Percentiles rank a stretch among this genome's conserved stretches.
These are phyloP conservation scores for Nitzschia sp. DNA, from an alignment of 108 stramenopile genomes.

Conservation along the genomic window DNA sequence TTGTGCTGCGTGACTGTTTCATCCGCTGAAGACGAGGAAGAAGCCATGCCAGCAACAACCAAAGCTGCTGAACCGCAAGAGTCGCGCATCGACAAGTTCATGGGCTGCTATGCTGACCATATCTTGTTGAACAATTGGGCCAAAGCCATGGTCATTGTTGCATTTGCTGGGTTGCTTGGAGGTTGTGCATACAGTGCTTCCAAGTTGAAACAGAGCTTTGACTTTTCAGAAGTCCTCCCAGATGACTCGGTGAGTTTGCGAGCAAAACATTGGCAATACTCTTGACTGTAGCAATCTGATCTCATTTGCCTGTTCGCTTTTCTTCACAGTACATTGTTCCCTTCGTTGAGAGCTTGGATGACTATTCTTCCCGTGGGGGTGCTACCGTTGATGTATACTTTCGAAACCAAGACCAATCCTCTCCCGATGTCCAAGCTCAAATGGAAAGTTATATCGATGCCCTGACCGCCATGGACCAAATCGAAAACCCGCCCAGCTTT, in stretches of 20 bases:
- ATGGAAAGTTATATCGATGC: constrained; percentile 30
- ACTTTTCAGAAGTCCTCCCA: constrained; percentile 30
- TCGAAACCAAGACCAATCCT: constrained; percentile 28
- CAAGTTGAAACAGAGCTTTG: constrained; percentile 8
- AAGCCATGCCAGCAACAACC: background rate
- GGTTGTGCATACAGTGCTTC: constrained; percentile 30
- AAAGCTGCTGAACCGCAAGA: background rate
- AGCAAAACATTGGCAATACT: background rate
- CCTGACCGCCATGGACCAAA: constrained; percentile 19
- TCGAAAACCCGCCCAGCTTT: constrained; percentile 10
- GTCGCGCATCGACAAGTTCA: constrained; percentile 14
- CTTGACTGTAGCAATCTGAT: background rate
- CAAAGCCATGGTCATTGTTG: constrained; percentile 28
- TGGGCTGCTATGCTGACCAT: constrained; percentile 22
- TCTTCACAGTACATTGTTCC: background rate
- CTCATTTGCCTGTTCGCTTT: no score
- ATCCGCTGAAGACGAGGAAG: constrained; percentile 4
- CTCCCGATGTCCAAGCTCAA: constrained; percentile 14
- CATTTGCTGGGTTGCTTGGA: constrained; percentile 18
- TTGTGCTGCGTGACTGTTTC: constrained; percentile 20
- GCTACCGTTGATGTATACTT: constrained; percentile 20
- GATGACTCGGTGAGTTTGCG: background rate
- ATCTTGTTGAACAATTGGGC: constrained; percentile 16
- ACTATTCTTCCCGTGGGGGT: constrained; percentile 14
- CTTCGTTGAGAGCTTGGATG: constrained; percentile 1